A percentile compares a stretch with the other conserved stretches of the same genome.
These are phyloP conservation scores for Eragrostis curvula DNA, from an alignment of 176 grass and related monocot species.

Conservation along the genomic window DNA sequence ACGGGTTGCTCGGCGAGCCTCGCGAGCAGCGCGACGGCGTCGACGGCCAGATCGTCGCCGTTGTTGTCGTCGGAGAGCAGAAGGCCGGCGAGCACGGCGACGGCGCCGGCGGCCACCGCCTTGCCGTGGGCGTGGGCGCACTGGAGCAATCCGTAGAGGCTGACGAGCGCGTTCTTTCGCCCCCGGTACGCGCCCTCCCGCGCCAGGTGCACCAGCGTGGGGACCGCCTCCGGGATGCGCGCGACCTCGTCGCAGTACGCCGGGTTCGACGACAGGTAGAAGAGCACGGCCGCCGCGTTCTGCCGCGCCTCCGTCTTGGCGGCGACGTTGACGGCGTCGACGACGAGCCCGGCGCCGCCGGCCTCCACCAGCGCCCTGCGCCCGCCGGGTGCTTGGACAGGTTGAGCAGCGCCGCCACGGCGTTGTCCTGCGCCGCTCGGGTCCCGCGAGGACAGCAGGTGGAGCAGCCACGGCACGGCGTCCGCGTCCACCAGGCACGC, in stretches of 20 bases:
- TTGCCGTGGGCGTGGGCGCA: conserved; percentile 29
- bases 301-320: conserved; percentile 59
- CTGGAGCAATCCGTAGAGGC: conserved; percentile 64
- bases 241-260: conserved; percentile 70
- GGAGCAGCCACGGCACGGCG: conserved; percentile 75
- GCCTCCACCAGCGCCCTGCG: conserved; percentile 57
- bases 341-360: conserved; percentile 61
- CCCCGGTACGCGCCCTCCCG: conserved; percentile 57
- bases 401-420: conserved; percentile 61
- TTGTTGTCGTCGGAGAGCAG: conserved; percentile 24
- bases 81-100: conserved; percentile 54
- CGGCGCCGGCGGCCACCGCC: conserved; percentile 55
- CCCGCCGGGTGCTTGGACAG: conserved; percentile 73
- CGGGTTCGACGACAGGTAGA: conserved; percentile 76
- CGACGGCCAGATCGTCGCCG: conserved; percentile 44
- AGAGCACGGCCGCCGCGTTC: conserved; percentile 80
- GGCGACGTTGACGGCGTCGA: conserved; percentile 57
- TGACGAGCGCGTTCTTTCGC: conserved; percentile 71
- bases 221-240: conserved; percentile 61
- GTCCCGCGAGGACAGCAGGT: conserved; percentile 58
- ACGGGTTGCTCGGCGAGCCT: conserved; percentile 52
- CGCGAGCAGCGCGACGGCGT: conserved; percentile 62
- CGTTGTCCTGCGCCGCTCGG: conserved; percentile 60
- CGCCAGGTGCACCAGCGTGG: conserved; percentile 63
- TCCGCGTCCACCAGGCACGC: conserved; percentile 72